Evolutionary conservation across 2,329 filamentous ascomycete genomes (phyloP), one percentile per base, ranked within the genome.

Genomic region (Cladophialophora carrionii): DNA sequence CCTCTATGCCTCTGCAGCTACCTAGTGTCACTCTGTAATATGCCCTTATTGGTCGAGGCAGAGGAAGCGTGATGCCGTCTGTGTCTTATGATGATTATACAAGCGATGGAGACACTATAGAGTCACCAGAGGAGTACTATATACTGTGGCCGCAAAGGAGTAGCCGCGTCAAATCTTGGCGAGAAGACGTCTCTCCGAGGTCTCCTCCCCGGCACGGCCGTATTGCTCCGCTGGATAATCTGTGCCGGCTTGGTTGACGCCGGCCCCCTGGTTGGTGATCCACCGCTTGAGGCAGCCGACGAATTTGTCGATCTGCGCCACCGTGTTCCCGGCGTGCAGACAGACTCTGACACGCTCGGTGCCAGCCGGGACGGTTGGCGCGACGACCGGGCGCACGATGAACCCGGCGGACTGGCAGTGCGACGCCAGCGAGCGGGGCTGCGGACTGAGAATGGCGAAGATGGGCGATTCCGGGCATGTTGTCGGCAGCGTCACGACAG

Each of bases 301-400:
- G 24, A 90, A 73, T 0, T 78, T 80, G 4, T 87, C 80, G 0
- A 90, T 79, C 64, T 91, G 81, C 4, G 78, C 76, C 6, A 77
- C 65, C 0, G 84, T 87, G 67, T 91, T 91, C 0, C 83, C 85
- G 0, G 88, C 86, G 75, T 91, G 89, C 2, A 91, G 73, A 74
- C 88, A 90, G 0, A 91, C 79, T 8, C 89, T 78, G 0, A 91
- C 84, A 10, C 89, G 79, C 73, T 90, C 87, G 4, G 79, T 84
- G 0, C 88, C 88, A 1, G 73, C 75, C 0, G 88, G 87, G 1
- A 91, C 88, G 0, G 88, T 91, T 0, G 89, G 89, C 1, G 87
- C 81, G 64, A 90, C 86, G 17, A 91, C 89, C 0, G 88, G 82
- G 1, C 88, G 81, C 0, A 90, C 84, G 51, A 88, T 78, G 62